Evolutionary conservation across 2,329 filamentous ascomycete species (phyloP).

Genomic region (Verticillium albo-atrum): DNA sequence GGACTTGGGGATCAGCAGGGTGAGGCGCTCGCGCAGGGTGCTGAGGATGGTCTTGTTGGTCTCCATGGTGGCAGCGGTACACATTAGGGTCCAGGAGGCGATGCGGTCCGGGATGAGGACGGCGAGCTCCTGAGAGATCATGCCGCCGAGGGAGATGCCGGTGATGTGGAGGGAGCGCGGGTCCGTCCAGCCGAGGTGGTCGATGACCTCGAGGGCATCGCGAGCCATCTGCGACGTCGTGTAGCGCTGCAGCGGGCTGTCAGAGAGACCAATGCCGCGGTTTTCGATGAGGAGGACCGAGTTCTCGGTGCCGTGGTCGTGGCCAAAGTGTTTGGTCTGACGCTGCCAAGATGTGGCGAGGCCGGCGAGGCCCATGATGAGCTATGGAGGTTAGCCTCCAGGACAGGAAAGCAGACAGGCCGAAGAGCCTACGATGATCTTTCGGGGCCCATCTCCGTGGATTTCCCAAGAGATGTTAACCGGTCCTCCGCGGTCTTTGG

Average conservation of each 20-base stretch:
- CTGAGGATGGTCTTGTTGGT: constrained; percentile 59
- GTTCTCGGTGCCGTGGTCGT: constrained; percentile 62
- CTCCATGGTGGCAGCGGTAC: constrained; percentile 57
- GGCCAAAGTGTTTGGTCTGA: constrained; percentile 78
- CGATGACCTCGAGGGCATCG: constrained; percentile 66
- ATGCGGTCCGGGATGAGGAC: constrained; percentile 48
- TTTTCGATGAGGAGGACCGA: constrained; percentile 78
- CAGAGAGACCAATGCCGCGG: constrained; percentile 75
- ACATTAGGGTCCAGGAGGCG: constrained; percentile 53
- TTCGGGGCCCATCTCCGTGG: constrained; percentile 68
- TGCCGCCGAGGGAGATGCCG: constrained; percentile 82
- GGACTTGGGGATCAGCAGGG: constrained; percentile 64
- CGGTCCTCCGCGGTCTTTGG: constrained; percentile 67
- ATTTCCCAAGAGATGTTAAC: constrained; percentile 75
- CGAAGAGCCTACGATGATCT: constrained; percentile 61
- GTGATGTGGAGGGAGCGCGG: constrained; percentile 57
- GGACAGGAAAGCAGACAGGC: not conserved
- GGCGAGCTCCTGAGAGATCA: constrained; percentile 83
- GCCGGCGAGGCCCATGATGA: constrained; percentile 76
- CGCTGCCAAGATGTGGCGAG: constrained; percentile 70
- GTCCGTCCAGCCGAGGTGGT: constrained; percentile 64
- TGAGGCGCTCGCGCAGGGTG: constrained; percentile 54
- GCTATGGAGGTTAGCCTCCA: constrained; percentile 37
- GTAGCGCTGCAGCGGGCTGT: constrained; percentile 74
- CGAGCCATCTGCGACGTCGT: constrained; percentile 80